Evolutionary conservation across 78 protist genomes (phyloP).

Genomic region (Dictyostelium purpureum): DNA sequence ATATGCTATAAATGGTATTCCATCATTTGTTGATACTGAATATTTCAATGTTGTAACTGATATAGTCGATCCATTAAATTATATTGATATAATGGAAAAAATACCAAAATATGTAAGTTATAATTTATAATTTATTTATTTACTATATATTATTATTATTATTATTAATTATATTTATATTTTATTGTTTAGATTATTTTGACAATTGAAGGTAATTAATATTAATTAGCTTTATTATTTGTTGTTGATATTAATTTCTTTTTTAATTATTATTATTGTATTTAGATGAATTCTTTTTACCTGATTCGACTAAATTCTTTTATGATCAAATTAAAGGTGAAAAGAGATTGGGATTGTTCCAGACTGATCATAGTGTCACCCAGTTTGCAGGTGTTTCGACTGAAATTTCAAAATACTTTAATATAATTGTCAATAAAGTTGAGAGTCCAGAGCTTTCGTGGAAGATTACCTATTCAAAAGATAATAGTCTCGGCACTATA

Average conservation of each 20-base stretch:
- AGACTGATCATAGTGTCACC: neutral
- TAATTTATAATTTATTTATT: too few relatives aligned
- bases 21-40: neutral
- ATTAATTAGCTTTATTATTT: too few relatives aligned
- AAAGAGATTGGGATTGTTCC: neutral
- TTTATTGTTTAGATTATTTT: too few relatives aligned
- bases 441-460: constrained; percentile 3
- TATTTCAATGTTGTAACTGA: constrained; percentile 5
- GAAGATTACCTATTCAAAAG: constrained; percentile 7
- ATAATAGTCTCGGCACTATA: constrained; percentile 1
- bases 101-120: constrained; percentile 9
- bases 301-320: neutral
- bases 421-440: neutral
- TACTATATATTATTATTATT: too few relatives aligned
- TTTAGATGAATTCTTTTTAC: neutral
- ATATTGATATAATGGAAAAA: neutral
- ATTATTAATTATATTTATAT: too few relatives aligned
- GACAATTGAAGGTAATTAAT: too few relatives aligned
- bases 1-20: neutral
- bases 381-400: neutral
- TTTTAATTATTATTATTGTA: neutral
- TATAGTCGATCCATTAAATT: constrained; percentile 38
- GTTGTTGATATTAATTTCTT: too few relatives aligned
- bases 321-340: constrained; percentile 12
- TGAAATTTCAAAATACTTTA: constrained; percentile 25